Evolutionary conservation across 768 basidiomycete species (phyloP).

Genomic region (Lactarius sp.): DNA sequence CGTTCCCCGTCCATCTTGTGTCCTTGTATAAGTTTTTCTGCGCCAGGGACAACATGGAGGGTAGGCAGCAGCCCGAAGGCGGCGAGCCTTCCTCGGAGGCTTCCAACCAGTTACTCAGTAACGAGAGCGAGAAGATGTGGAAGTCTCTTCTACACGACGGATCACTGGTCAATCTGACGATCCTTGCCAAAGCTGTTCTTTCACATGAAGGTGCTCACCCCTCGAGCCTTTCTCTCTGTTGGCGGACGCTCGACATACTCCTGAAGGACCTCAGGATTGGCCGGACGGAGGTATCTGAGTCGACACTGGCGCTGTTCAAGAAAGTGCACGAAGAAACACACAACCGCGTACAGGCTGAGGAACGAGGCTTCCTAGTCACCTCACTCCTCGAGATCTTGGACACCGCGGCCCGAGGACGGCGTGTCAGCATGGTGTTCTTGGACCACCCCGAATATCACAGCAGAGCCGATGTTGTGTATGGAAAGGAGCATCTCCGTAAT

Average conservation of each 20-base stretch:
- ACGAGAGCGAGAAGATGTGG: background rate
- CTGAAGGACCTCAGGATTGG: background rate
- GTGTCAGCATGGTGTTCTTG: background rate
- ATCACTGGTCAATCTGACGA: slow-evolving; percentile 7
- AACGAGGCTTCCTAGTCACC: slow-evolving; percentile 5
- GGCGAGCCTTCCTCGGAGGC: background rate
- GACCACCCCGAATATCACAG: slow-evolving; percentile 2
- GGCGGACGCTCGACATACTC: slow-evolving; percentile 13
- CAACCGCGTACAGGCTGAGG: background rate
- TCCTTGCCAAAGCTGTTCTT: background rate
- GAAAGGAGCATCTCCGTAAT: slow-evolving; percentile 10
- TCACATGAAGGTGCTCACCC: background rate
- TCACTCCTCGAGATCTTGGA: slow-evolving; percentile 9
- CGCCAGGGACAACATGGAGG: background rate
- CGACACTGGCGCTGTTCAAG: background rate
- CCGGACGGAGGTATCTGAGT: background rate
- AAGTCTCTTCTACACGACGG: background rate
- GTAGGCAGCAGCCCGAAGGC: too few species aligned
- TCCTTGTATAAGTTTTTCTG: slow-evolving; percentile 2
- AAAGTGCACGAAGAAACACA: background rate
- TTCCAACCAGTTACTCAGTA: background rate
- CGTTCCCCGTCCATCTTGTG: background rate
- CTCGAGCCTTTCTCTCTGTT: slow-evolving; percentile 7
- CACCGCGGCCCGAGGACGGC: background rate
- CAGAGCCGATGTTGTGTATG: slow-evolving; percentile 4